phyloP scores from a whole-genome alignment of 2,329 filamentous ascomycete species.

The Calonectria naviculata region DNA sequence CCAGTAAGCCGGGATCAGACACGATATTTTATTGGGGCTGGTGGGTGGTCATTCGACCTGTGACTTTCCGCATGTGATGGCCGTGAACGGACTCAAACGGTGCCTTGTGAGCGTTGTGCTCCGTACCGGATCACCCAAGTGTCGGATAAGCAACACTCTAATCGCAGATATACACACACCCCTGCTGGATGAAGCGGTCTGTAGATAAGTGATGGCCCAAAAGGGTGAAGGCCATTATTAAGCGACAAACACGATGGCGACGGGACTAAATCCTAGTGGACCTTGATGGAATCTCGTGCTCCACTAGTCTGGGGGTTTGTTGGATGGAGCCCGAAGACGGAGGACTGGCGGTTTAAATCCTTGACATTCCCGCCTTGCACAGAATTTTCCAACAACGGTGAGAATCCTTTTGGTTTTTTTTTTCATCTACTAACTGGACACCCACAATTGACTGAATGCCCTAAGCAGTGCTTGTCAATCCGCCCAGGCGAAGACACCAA shows the following conservation, averaged over 20 bases:
- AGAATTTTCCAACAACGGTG: background rate
- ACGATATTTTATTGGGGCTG: background rate
- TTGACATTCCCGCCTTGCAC: constrained; percentile 16
- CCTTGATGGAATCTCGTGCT: constrained; percentile 2
- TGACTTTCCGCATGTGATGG: background rate
- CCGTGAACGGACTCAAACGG: background rate
- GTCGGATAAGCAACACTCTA: background rate
- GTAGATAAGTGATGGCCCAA: constrained; percentile 5
- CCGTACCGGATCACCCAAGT: background rate
- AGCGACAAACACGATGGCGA: constrained; percentile 10
- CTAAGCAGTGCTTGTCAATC: background rate
- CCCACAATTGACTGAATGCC: background rate
- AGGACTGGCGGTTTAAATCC: constrained; percentile 19
- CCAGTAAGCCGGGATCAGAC: background rate
- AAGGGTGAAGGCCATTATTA: constrained; percentile 8
- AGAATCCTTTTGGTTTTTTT: background rate
- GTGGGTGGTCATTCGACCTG: background rate
- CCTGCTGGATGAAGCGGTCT: background rate
- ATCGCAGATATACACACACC: background rate
- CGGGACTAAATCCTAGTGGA: constrained; percentile 24
- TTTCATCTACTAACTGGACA: background rate
- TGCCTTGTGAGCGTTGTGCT: background rate
- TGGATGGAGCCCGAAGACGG: constrained; percentile 18
- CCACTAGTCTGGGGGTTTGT: constrained; percentile 5
- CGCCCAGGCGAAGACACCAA: background rate